Evolutionary conservation across 331 rosid genomes (phyloP).

Genomic region (Erythrophleum ivorense): DNA sequence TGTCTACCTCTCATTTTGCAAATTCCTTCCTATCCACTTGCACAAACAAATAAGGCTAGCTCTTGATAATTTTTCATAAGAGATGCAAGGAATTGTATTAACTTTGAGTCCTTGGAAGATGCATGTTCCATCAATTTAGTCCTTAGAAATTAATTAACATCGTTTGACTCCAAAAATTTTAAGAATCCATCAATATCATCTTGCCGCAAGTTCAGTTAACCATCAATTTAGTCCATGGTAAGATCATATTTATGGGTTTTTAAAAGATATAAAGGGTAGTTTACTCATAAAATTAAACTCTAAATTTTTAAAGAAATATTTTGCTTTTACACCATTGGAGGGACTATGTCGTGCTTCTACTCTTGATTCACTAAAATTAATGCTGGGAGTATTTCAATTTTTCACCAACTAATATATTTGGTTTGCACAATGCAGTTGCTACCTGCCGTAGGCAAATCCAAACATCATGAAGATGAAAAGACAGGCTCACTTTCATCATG

Average conservation of each 20-base stretch:
- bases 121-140: background rate
- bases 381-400: background rate
- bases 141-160: background rate
- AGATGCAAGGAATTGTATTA: background rate
- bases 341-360: background rate
- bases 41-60: too few species aligned
- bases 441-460: slow-evolving; percentile 60
- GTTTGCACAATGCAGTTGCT: slow-evolving; percentile 59
- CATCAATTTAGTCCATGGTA: background rate
- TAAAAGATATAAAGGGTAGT: too few species aligned
- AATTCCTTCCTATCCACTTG: background rate
- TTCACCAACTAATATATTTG: slow-evolving; percentile 7
- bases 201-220: background rate
- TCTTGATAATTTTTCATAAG: too few species aligned
- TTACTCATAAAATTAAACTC: background rate
- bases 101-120: background rate
- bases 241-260: background rate
- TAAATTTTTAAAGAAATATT: background rate
- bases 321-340: background rate
- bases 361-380: background rate
- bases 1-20: background rate
- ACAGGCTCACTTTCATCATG: background rate
- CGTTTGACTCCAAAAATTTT: background rate
- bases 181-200: background rate
- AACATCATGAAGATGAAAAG: slow-evolving; percentile 43